phyloP scores from a whole-genome alignment of 2,329 filamentous ascomycete species.

The Claviceps africana region DNA sequence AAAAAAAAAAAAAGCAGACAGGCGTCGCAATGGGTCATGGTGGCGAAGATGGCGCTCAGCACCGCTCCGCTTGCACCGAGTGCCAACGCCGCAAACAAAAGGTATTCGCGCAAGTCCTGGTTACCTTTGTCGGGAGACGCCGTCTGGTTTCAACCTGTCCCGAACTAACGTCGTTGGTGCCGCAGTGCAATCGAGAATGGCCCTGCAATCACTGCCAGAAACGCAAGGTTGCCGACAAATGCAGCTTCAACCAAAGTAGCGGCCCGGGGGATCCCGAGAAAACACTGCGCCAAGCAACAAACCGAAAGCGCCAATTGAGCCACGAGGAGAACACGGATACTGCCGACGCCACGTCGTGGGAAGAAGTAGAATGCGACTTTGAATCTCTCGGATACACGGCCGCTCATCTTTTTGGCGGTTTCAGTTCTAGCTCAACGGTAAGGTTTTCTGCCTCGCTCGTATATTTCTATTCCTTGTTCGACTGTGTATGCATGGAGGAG shows the following conservation, averaged over 20 bases:
- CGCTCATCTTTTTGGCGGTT: conserved; percentile 17
- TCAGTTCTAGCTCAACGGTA: conserved; percentile 6
- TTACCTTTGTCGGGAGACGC: neutral
- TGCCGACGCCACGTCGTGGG: conserved; percentile 11
- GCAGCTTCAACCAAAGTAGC: conserved; percentile 16
- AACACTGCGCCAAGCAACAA: conserved; percentile 7
- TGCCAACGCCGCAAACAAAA: conserved; percentile 27
- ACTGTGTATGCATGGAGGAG: no score
- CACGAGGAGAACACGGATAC: conserved; percentile 9
- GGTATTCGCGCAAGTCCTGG: conserved; percentile 10
- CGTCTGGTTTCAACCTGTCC: neutral
- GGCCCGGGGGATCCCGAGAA: conserved; percentile 12
- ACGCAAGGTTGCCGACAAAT: conserved; percentile 24
- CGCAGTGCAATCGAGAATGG: conserved; percentile 26
- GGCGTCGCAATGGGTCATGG: conserved; percentile 7
- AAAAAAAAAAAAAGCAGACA: neutral
- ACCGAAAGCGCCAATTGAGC: conserved; percentile 13
- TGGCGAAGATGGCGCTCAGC: conserved; percentile 6
- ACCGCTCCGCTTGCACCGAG: conserved; percentile 28
- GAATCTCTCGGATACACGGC: conserved; percentile 23
- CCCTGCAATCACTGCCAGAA: conserved; percentile 26
- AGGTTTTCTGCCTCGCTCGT: neutral
- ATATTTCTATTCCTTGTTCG: no score
- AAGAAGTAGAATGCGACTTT: conserved; percentile 16
- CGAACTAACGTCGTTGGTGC: neutral